A percentile compares a stretch with the other conserved stretches of the same genome.
These are phyloP conservation scores for Blastocystis sp. DNA, from an alignment of 352 stramenopile species.

Conservation along the genomic window DNA sequence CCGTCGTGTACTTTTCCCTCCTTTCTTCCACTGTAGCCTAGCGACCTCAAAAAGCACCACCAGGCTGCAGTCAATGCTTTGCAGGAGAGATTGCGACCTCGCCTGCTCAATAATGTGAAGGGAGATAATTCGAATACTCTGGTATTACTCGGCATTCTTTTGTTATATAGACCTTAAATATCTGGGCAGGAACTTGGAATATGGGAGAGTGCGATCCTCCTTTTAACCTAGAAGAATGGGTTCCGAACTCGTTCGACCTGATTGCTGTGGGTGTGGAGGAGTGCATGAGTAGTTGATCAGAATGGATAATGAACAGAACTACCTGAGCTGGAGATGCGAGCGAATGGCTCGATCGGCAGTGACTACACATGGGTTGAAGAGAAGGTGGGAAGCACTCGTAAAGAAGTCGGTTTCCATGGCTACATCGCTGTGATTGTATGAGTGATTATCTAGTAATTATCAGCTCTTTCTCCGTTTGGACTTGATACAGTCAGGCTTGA, in stretches of 20 bases:
- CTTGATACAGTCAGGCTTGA: constrained; percentile 20
- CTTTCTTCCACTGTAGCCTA: neutral
- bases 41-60: constrained; percentile 48
- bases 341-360: constrained; percentile 5
- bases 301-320: neutral
- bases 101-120: constrained; percentile 21
- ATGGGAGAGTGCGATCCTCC: constrained; percentile 60
- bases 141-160: neutral
- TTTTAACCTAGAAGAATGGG: constrained; percentile 59
- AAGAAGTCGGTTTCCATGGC: constrained; percentile 60
- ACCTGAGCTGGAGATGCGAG: constrained; percentile 2
- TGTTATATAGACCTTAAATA: neutral
- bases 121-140: constrained; percentile 9
- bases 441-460: neutral
- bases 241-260: constrained; percentile 45
- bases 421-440: constrained; percentile 51
- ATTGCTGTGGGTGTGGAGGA: constrained; percentile 53
- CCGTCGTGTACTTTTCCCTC: neutral
- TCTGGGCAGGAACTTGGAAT: constrained; percentile 61
- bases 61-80: neutral
- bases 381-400: constrained; percentile 56
- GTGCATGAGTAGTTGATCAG: constrained; percentile 30
- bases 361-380: constrained; percentile 15
- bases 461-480: constrained; percentile 60
- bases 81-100: neutral